Evolutionary conservation across 1,284 basidiomycete genomes (phyloP), one percentile per base, ranked within the genome.

Genomic region (Malassezia psittaci): DNA sequence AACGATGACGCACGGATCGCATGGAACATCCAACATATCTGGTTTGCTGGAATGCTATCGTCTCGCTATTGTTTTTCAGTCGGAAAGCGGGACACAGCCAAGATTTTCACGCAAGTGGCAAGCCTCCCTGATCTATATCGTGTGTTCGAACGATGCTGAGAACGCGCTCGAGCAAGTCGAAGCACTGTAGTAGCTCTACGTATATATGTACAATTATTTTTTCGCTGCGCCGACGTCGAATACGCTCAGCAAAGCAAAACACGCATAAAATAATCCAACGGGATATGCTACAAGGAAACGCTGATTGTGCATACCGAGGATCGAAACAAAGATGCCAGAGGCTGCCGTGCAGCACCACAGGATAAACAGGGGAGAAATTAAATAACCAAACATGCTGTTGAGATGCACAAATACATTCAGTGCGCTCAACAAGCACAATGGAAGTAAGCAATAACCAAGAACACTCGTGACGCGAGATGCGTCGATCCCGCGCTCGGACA

Each of bases 381-480:
- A 55, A 54, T 68, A 67, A 13, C 71, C 70, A 15, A 69, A 35
- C 10, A 83, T 88, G 58, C 77, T 91, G 89, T 98, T 87, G 52
- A 96, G 81, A 19, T 86, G 84, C 38, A 90, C 79, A 62, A 87
- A 82, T 56, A 98, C 87, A 62, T 88, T 90, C 40, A 96, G 79
- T 15, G 87, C 85, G 43, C 89, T 87, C 10, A 98, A 83, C n/a
- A 89, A 86, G 46, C 96, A 93, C 84, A 99, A 90, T 1, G 94
- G 94, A 21, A 99, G 78, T 34, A 99, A 79, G 72, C 94, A 98
- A 75, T 99, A 99, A 4, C 94, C 94, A 13, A 99, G 81, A 12
- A 99, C 94, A 19, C 88, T 91, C 7, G 88, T 87, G 16, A 91
- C 90, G 36, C 91, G 85, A 77, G 96, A 96, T 15, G 91, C 88